Base-by-base conservation (phyloP, 225 moss, liverwort and hornwort genomes). In the Marchantia polymorpha region DNA sequence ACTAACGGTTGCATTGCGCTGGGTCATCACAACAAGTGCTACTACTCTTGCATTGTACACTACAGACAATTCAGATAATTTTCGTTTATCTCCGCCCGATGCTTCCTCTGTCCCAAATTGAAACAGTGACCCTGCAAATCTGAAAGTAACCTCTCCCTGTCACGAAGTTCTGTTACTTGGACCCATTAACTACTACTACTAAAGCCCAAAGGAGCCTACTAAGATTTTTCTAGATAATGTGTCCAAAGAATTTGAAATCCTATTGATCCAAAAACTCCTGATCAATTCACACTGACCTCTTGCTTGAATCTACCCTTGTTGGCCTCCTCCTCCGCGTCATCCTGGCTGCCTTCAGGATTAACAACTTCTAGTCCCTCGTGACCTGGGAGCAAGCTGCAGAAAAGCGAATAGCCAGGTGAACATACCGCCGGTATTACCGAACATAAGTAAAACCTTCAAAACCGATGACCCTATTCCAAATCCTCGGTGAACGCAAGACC, bases 311-410 rank as follows among this genome's bases (percentile, higher is more conserved):
- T 93, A 16, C 99, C 95, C 76, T 73, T 87, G 76, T 72, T 64
- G 22, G 92, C 92, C 86, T 99, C 99, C 74, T 91, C 90, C 83
- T 91, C 95, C 6, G 90, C 93, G 87, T 99, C 99, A 67, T 94
- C 99, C 74, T 92, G 92, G 75, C 92, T 94, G 3, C 99, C 99
- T 63, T 99, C 99, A 0, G 99, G 99, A 69, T 99, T 95, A 55
- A 99, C 86, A 22, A 99, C 99, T 78, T 99, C 99, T 88, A 99
- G 76, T 46, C 91, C 99, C 83, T 99, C 93, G 14, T 90, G 83
- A 3, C 99, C 92, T 31, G 78, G 69, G 69, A 95, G 89, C 61
- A 94, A 83, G 78, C 93, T 94, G 90, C 82, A 83, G 47, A 58
- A 58, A 69, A 51, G 59, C 81, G 75, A 79, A 74, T 7, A 64